phyloP scores from a whole-genome alignment of 164 flowering plant species.

The Stephania yunnanensis region DNA sequence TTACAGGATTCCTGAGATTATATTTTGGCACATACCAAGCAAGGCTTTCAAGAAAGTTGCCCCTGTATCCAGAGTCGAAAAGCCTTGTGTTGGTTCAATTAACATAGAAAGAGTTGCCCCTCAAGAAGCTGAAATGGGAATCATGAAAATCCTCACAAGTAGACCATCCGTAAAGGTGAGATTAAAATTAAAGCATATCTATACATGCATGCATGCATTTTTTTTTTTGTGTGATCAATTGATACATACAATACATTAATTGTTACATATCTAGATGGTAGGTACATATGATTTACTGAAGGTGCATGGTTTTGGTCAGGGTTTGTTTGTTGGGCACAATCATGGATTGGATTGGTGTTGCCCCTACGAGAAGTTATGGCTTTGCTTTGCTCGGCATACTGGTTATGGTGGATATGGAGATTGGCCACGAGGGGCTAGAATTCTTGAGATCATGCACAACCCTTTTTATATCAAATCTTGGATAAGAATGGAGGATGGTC shows the following conservation, averaged over 20 bases:
- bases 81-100: conserved; percentile 82
- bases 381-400: conserved; percentile 84
- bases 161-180: conserved; percentile 75
- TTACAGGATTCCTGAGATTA: conserved; percentile 67
- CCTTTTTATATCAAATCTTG: conserved; percentile 75
- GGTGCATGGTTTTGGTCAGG: conserved; percentile 33
- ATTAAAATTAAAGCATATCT: not conserved
- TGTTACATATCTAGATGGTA: not conserved
- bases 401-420: conserved; percentile 93
- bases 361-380: conserved; percentile 70
- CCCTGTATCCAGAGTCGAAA: conserved; percentile 35
- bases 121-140: conserved; percentile 79
- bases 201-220: not conserved
- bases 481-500: conserved; percentile 88
- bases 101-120: conserved; percentile 65
- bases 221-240: no score
- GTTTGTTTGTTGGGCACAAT: conserved; percentile 86
- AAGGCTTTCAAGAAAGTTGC: conserved; percentile 58
- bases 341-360: conserved; percentile 96
- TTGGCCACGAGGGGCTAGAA: conserved; percentile 81
- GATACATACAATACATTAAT: not conserved
- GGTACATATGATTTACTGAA: not conserved
- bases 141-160: conserved; percentile 51
- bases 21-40: conserved; percentile 95
- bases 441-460: conserved; percentile 48